Conservation (phyloP, 805 yeast species). For the Saturnispora diversa region DNA sequence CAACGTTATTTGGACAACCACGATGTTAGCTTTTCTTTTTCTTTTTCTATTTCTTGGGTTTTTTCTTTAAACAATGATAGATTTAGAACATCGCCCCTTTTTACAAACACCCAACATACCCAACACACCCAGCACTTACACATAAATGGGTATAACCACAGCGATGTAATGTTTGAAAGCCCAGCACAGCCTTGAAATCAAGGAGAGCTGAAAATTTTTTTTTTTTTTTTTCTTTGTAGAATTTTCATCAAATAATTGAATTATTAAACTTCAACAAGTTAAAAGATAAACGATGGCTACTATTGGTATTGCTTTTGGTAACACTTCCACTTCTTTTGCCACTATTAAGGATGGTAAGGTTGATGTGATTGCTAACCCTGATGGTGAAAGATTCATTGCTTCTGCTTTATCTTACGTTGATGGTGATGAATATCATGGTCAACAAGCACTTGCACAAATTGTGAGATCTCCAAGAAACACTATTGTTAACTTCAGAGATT, state of each 20-base stretch:
- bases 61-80: too few species aligned
- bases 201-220: slow-evolving; percentile 1
- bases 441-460: slow-evolving; percentile 88
- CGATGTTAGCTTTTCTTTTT: too few species aligned
- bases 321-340: slow-evolving; percentile 92
- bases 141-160: too few species aligned
- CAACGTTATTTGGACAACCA: too few species aligned
- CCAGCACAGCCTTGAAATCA: too few species aligned
- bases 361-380: slow-evolving; percentile 97
- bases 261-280: too few species aligned
- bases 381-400: slow-evolving; percentile 96
- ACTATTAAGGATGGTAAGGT: slow-evolving; percentile 85
- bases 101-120: too few species aligned
- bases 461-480: slow-evolving; percentile 86
- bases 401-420: slow-evolving; percentile 88
- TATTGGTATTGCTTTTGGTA: slow-evolving; percentile 94
- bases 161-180: too few species aligned
- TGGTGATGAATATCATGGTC: slow-evolving; percentile 93
- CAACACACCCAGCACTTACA: too few species aligned
- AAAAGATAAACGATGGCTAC: slow-evolving; percentile 41
- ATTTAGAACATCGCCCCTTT: too few species aligned
- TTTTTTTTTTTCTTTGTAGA: not conserved
- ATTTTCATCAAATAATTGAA: not conserved
- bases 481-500: slow-evolving; percentile 87
- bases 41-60: too few species aligned